Percentiles rank a stretch among this genome's conserved stretches.
Evolutionary conservation across 805 yeast genomes (phyloP).

Genomic region (Starmera caribaea): DNA sequence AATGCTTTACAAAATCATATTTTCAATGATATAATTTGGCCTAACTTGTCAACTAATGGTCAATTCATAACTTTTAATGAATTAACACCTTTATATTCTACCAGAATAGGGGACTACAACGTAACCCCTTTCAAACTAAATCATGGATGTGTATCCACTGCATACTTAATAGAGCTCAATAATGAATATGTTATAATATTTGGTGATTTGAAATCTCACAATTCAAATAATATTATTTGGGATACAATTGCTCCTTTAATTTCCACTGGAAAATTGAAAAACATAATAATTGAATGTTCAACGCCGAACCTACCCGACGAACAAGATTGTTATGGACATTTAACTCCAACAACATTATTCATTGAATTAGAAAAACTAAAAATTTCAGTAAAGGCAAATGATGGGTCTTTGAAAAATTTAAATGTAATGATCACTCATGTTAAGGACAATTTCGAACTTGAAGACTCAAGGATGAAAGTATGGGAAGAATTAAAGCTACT

Average conservation of each 20-base stretch:
- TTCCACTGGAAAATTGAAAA: slow-evolving; percentile 29
- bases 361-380: slow-evolving; percentile 37
- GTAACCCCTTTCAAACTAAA: slow-evolving; percentile 28
- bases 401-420: slow-evolving; percentile 12
- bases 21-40: slow-evolving; percentile 79
- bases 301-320: slow-evolving; percentile 33
- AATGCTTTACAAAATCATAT: slow-evolving; percentile 41
- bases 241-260: slow-evolving; percentile 36
- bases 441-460: slow-evolving; percentile 28
- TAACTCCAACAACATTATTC: slow-evolving; percentile 58
- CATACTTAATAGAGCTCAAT: slow-evolving; percentile 43
- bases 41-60: slow-evolving; percentile 36
- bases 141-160: slow-evolving; percentile 39
- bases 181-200: slow-evolving; percentile 44
- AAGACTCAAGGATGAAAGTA: slow-evolving; percentile 52
- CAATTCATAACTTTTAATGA: slow-evolving; percentile 16
- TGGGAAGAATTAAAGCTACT: slow-evolving; percentile 40
- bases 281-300: slow-evolving; percentile 75
- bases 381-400: slow-evolving; percentile 3
- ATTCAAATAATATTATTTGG: slow-evolving; percentile 45
- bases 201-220: slow-evolving; percentile 72
- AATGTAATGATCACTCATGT: slow-evolving; percentile 29
- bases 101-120: slow-evolving; percentile 4
- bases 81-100: slow-evolving; percentile 4
- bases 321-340: slow-evolving; percentile 64